Percentiles rank a stretch among this genome's conserved stretches.
Evolutionary conservation across 768 basidiomycete genomes (phyloP).

Genomic region (Floccularia luteovirens): DNA sequence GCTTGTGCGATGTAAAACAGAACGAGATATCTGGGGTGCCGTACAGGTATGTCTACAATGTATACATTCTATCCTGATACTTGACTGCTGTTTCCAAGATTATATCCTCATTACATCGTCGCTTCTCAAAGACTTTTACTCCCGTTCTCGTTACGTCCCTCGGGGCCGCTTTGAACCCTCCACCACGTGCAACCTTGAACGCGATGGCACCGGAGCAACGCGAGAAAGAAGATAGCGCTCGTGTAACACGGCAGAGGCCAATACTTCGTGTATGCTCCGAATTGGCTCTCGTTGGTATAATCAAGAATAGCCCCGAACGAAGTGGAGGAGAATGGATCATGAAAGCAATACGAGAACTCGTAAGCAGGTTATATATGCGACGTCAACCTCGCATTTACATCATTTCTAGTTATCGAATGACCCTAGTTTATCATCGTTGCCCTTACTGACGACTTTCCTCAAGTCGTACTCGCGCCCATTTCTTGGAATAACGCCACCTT

Average conservation of each 20-base stretch:
- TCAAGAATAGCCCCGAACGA: conserved; percentile 59
- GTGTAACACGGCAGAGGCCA: conserved; percentile 78
- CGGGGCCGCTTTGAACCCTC: conserved; percentile 46
- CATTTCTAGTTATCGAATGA: conserved; percentile 73
- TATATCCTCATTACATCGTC: conserved; percentile 81
- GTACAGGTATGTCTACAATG: conserved; percentile 63
- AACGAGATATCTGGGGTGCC: conserved; percentile 86
- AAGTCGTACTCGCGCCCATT: conserved; percentile 88
- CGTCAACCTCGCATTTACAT: background rate
- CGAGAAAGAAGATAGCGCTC: conserved; percentile 84
- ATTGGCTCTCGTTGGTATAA: conserved; percentile 80
- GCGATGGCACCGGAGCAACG: conserved; percentile 65
- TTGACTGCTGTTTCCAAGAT: conserved; percentile 39
- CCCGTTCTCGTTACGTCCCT: conserved; percentile 60
- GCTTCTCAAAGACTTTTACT: conserved; percentile 78
- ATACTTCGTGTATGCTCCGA: conserved; percentile 85
- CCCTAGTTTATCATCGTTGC: conserved; percentile 78
- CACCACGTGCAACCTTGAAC: conserved; percentile 49
- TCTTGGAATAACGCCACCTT: conserved; percentile 63
- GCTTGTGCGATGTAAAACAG: conserved; percentile 79
- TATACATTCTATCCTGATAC: background rate
- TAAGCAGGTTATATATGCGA: conserved; percentile 27
- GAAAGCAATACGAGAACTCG: conserved; percentile 79
- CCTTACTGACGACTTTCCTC: conserved; percentile 85
- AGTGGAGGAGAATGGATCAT: conserved; percentile 89